Conservation (phyloP, 2,329 filamentous ascomycete genomes). For the Aspergillus vadensis region DNA sequence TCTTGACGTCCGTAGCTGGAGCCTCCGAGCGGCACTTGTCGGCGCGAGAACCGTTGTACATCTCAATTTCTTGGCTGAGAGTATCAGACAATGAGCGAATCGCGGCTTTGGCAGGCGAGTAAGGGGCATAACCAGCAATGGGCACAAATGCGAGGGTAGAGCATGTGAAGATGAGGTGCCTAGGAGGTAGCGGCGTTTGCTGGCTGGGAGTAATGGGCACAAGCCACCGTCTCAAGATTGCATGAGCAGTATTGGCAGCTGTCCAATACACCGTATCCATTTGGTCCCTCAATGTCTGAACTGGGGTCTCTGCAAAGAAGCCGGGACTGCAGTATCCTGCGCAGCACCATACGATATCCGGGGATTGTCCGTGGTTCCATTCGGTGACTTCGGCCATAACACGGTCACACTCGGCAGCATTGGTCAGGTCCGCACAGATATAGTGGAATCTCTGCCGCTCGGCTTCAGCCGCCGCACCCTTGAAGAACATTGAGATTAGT, state of each 20-base stretch:
- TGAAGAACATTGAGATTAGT: background rate
- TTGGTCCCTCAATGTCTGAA: constrained; percentile 68
- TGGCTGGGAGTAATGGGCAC: constrained; percentile 35
- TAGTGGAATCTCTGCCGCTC: constrained; percentile 75
- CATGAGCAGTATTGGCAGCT: constrained; percentile 80
- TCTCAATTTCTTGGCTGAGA: constrained; percentile 76
- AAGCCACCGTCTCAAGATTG: constrained; percentile 75
- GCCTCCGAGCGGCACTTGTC: constrained; percentile 40
- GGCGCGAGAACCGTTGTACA: constrained; percentile 71
- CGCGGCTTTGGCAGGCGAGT: constrained; percentile 82
- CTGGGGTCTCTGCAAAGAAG: constrained; percentile 74
- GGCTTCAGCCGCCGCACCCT: constrained; percentile 67
- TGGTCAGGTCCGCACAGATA: constrained; percentile 80
- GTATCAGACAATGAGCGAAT: constrained; percentile 81
- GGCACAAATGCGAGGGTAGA: constrained; percentile 75
- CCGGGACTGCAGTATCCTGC: constrained; percentile 74
- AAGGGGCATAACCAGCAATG: constrained; percentile 78
- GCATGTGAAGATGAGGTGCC: constrained; percentile 86
- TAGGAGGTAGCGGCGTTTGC: constrained; percentile 42
- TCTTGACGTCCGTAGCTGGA: constrained; percentile 67
- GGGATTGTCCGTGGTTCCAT: constrained; percentile 74
- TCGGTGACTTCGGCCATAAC: constrained; percentile 70
- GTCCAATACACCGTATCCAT: constrained; percentile 96
- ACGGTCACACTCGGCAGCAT: constrained; percentile 66
- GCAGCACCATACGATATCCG: constrained; percentile 89